Evolutionary conservation across 805 yeast species (phyloP).

Genomic region (Nakazawaea siamensis): DNA sequence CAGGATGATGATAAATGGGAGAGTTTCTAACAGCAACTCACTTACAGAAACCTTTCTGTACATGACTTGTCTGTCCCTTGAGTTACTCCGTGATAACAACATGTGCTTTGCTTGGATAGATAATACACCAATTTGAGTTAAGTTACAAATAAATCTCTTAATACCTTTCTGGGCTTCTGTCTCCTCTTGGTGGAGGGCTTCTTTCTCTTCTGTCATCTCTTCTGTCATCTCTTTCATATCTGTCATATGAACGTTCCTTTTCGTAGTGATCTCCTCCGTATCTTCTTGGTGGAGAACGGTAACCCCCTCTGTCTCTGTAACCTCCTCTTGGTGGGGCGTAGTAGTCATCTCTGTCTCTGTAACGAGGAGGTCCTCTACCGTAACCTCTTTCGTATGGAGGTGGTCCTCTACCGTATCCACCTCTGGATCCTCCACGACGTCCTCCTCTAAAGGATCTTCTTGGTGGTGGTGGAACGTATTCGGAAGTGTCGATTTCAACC

Average conservation of each 20-base stretch:
- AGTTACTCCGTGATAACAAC: no score
- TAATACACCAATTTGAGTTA: no score
- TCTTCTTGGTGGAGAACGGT: neutral
- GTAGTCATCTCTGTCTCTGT: slow-evolving; percentile 2
- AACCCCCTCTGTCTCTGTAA: neutral
- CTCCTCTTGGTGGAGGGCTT: slow-evolving; percentile 8
- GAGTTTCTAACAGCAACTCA: slow-evolving; percentile 10
- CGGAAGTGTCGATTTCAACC: slow-evolving; percentile 72
- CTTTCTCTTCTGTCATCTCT: slow-evolving; percentile 10
- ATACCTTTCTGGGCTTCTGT: slow-evolving; percentile 11
- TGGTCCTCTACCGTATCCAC: slow-evolving; percentile 25
- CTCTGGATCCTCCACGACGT: slow-evolving; percentile 21
- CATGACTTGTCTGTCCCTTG: no score
- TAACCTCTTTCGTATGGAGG: slow-evolving; percentile 19
- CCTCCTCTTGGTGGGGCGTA: neutral
- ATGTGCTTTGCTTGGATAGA: no score
- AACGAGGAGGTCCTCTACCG: slow-evolving; percentile 8
- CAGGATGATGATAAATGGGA: slow-evolving; percentile 20
- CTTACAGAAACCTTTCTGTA: no score
- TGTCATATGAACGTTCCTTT: neutral
- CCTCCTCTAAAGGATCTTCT: slow-evolving; percentile 27
- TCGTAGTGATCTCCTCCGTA: neutral
- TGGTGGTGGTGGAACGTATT: slow-evolving; percentile 43
- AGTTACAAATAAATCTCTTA: no score
- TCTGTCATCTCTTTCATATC: slow-evolving; percentile 10